Conservation (phyloP, 2,329 filamentous ascomycete genomes). For the Epicoccum sorghinum region DNA sequence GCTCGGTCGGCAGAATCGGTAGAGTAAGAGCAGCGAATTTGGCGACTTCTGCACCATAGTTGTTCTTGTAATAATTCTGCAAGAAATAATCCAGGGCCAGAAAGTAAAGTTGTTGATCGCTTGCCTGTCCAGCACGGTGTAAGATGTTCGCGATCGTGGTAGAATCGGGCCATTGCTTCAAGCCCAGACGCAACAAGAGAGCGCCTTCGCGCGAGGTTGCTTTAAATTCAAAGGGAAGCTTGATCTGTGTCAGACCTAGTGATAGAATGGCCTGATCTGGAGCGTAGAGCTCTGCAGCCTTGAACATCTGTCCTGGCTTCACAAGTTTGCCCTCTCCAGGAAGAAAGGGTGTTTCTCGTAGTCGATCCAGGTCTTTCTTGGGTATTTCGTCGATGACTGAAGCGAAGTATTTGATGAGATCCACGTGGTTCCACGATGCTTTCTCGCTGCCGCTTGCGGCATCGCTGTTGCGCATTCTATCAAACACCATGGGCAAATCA, state of each 20-base stretch:
- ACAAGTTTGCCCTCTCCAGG: constrained; percentile 62
- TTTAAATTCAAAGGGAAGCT: constrained; percentile 76
- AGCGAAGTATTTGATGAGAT: constrained; percentile 91
- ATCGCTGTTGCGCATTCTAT: constrained; percentile 73
- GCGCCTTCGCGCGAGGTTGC: constrained; percentile 64
- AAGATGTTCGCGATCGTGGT: constrained; percentile 80
- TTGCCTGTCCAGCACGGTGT: constrained; percentile 62
- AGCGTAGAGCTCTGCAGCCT: constrained; percentile 45
- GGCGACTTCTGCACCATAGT: constrained; percentile 69
- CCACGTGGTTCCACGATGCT: constrained; percentile 84
- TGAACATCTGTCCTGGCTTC: constrained; percentile 41
- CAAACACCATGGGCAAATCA: constrained; percentile 92
- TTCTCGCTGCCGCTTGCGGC: constrained; percentile 56
- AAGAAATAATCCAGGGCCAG: constrained; percentile 83
- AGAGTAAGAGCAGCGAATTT: constrained; percentile 53
- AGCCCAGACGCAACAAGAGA: constrained; percentile 75
- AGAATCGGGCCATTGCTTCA: constrained; percentile 73
- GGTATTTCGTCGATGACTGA: constrained; percentile 92
- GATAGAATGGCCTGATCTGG: constrained; percentile 41
- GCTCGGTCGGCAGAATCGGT: constrained; percentile 72
- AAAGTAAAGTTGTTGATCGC: constrained; percentile 63
- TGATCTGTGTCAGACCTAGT: constrained; percentile 58
- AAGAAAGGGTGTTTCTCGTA: constrained; percentile 80
- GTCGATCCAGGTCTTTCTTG: constrained; percentile 74
- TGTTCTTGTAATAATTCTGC: constrained; percentile 76